Conservation (phyloP, 2,329 filamentous ascomycete genomes). For the Zasmidium citrigriseum region DNA sequence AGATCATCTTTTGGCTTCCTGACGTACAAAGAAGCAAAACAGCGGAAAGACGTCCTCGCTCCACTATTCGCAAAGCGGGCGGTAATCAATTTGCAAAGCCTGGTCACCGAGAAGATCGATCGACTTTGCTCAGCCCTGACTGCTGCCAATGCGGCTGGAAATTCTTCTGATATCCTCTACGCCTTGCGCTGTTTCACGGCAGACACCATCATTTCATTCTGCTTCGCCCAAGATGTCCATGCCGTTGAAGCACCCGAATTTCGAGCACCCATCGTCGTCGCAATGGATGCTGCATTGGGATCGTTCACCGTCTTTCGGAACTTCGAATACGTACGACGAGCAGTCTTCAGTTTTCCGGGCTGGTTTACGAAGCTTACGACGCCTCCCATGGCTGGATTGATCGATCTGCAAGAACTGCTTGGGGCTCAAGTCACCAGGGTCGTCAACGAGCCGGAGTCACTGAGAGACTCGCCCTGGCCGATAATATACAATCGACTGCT, state of each 20-base stretch:
- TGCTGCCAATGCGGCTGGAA: constrained; percentile 5
- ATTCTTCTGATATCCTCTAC: constrained; percentile 33
- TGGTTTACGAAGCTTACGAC: constrained; percentile 38
- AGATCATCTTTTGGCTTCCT: constrained; percentile 45
- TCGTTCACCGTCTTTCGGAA: constrained; percentile 44
- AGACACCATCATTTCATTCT: constrained; percentile 44
- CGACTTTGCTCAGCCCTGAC: constrained; percentile 14
- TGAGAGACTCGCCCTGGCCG: constrained; percentile 37
- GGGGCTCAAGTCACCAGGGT: constrained; percentile 35
- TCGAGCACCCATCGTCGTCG: constrained; percentile 43
- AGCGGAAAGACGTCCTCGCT: constrained; percentile 43
- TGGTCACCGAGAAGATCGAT: constrained; percentile 38
- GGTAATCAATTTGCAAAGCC: constrained; percentile 38
- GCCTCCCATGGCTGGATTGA: constrained; percentile 40
- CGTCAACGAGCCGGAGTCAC: constrained; percentile 32
- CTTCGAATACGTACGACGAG: constrained; percentile 38
- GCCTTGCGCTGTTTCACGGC: constrained; percentile 40
- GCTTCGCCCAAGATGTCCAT: constrained; percentile 43
- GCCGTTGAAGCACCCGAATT: constrained; percentile 43
- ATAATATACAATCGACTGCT: constrained; percentile 42
- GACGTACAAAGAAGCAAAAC: constrained; percentile 42
- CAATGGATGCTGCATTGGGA: constrained; percentile 41
- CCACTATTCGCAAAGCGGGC: constrained; percentile 45
- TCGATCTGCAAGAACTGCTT: constrained; percentile 41
- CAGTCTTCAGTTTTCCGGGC: constrained; percentile 41